Conservation (phyloP, 768 basidiomycete species). For the Lactarius hengduanensis region DNA sequence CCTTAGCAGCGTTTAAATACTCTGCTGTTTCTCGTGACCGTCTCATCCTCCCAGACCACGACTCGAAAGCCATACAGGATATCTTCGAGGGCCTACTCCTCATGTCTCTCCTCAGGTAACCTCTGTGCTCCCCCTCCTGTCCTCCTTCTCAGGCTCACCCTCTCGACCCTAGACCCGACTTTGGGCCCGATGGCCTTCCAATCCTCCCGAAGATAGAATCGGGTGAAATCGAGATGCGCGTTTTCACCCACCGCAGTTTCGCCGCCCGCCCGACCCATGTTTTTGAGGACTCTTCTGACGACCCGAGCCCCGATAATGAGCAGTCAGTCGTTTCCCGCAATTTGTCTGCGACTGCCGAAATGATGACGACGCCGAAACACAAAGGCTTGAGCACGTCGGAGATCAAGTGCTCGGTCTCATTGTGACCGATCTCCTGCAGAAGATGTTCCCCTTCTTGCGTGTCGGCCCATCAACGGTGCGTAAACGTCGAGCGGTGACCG, state of each 20-base stretch:
- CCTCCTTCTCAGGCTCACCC: not conserved
- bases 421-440: constrained; percentile 61
- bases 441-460: constrained; percentile 64
- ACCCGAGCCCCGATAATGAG: constrained; percentile 81
- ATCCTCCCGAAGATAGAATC: constrained; percentile 56
- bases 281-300: constrained; percentile 71
- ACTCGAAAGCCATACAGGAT: constrained; percentile 11
- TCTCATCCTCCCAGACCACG: not conserved
- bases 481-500: not conserved
- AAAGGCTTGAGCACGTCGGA: constrained; percentile 73
- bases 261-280: constrained; percentile 67
- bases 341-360: not conserved
- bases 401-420: constrained; percentile 69
- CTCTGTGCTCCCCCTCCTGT: constrained; percentile 4
- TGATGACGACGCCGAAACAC: constrained; percentile 8
- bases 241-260: constrained; percentile 77
- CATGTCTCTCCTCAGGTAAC: constrained; percentile 21
- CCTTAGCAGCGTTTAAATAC: constrained; percentile 21
- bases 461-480: constrained; percentile 76
- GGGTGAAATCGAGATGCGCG: constrained; percentile 46
- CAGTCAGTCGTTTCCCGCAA: constrained; percentile 46
- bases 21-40: not conserved
- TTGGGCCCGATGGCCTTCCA: constrained; percentile 44
- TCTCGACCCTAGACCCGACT: constrained; percentile 34
- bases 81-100: constrained; percentile 22